phyloP scores from a whole-genome alignment of 306 rosid species.

The Inga laurina region DNA sequence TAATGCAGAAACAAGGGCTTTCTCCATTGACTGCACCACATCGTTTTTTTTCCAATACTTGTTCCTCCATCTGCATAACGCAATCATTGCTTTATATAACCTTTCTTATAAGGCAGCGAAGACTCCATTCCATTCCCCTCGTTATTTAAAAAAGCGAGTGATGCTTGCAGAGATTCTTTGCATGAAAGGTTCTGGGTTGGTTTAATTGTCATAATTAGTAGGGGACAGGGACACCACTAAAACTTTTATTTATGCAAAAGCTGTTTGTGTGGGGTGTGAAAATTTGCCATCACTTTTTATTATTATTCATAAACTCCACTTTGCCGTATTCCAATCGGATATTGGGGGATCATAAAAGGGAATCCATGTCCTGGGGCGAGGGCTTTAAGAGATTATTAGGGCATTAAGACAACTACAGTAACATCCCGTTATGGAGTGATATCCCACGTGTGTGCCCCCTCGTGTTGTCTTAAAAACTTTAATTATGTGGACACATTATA shows the following conservation, averaged over 20 bases:
- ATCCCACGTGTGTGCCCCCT: slow-evolving; percentile 48
- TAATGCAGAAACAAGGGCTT: slow-evolving; percentile 45
- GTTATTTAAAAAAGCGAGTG: slow-evolving; percentile 38
- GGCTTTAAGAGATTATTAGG: slow-evolving; percentile 11
- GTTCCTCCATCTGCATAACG: slow-evolving; percentile 49
- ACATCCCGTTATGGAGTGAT: slow-evolving; percentile 22
- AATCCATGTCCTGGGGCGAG: slow-evolving; percentile 69
- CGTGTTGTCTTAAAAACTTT: slow-evolving; percentile 36
- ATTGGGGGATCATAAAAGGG: slow-evolving; percentile 44
- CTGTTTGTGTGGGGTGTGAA: slow-evolving; percentile 9
- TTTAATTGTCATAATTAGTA: slow-evolving; percentile 40
- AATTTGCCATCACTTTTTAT: slow-evolving; percentile 22
- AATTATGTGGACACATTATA: slow-evolving; percentile 33
- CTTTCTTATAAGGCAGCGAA: slow-evolving; percentile 45
- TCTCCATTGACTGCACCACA: slow-evolving; percentile 51
- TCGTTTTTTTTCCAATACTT: slow-evolving; percentile 30
- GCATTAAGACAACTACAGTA: slow-evolving; percentile 18
- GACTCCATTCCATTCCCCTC: slow-evolving; percentile 37
- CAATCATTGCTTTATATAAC: slow-evolving; percentile 53
- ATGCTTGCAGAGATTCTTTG: slow-evolving; percentile 34
- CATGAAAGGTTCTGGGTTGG: slow-evolving; percentile 39
- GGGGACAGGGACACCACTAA: slow-evolving; percentile 24
- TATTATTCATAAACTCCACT: slow-evolving; percentile 17
- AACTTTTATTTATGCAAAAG: slow-evolving; percentile 14
- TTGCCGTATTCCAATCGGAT: slow-evolving; percentile 35